phyloP scores from a whole-genome alignment of 768 basidiomycete species.

The Xerocomus spinulosus region DNA sequence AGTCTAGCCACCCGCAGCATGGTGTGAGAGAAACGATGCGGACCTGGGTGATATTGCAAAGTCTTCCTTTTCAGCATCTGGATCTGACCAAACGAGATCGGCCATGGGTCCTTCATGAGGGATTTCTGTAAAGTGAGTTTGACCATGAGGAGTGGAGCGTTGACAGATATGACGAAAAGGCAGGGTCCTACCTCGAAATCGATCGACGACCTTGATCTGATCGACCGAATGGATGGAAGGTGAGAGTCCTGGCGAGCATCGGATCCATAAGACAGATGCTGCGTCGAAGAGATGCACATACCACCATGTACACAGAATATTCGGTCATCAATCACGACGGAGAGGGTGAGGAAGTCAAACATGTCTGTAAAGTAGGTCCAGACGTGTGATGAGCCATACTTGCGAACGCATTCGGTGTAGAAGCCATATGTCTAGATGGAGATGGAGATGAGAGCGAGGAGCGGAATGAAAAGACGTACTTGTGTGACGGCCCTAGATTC shows the following conservation, averaged over 20 bases:
- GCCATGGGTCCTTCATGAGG: slow-evolving; percentile 99
- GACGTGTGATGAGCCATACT: slow-evolving; percentile 92
- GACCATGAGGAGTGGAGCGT: slow-evolving; percentile 21
- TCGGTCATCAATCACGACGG: slow-evolving; percentile 96
- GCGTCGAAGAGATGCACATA: slow-evolving; percentile 29
- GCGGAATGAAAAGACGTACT: slow-evolving; percentile 45
- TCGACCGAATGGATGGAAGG: slow-evolving; percentile 99
- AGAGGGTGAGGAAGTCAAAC: slow-evolving; percentile 98
- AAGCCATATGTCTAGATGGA: slow-evolving; percentile 87
- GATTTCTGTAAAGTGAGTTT: slow-evolving; percentile 60
- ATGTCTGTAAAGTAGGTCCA: slow-evolving; percentile 99
- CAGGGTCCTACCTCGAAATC: slow-evolving; percentile 75
- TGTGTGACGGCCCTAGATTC: slow-evolving; percentile 98
- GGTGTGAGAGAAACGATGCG: slow-evolving; percentile 26
- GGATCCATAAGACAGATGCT: slow-evolving; percentile 1
- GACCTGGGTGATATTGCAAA: slow-evolving; percentile 98
- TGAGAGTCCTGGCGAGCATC: slow-evolving; percentile 63
- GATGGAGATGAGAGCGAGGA: slow-evolving; percentile 6
- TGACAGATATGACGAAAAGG: slow-evolving; percentile 19
- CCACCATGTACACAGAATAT: slow-evolving; percentile 99
- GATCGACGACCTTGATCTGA: slow-evolving; percentile 98
- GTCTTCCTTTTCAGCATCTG: slow-evolving; percentile 98
- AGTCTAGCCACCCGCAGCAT: slow-evolving; percentile 8
- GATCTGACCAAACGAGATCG: slow-evolving; percentile 99
- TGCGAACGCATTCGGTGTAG: slow-evolving; percentile 96